Evolutionary conservation across 2,329 filamentous ascomycete species (phyloP), one percentile per base, ranked within the genome.

Genomic region (Aspergillus sp.): DNA sequence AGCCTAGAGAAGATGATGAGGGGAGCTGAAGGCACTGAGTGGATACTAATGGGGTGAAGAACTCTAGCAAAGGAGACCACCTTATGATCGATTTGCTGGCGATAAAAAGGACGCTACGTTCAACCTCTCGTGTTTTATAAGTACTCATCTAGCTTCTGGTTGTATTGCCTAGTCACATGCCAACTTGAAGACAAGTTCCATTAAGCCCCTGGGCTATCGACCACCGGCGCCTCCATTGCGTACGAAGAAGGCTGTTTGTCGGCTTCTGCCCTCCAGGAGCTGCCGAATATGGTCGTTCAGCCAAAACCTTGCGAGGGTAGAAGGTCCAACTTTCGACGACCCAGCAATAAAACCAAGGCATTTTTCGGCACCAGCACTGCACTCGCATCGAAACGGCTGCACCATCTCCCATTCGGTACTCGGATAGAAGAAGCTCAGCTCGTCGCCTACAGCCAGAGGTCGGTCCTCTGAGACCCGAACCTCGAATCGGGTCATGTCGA

Each of bases 381-480:
- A 78, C 11, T 69, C 59, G 59, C 76, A 78, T 12, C 72, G 59
- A 60, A 78, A 78, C 0, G 72, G 67, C 54, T 75, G 72, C 55
- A 72, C 74, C 64, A 78, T 75, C 16, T 72, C 64, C 76, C 75
- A 78, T 63, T 78, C 76, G 1, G 75, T 77, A 55, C 75, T 77
- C 9, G 75, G 75, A 59, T 78, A 78, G 68, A 77, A 78, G 66
- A 78, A 77, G 20, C 74, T 77, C 58, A 78, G 62, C 16, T 66
- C 62, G 53, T 78, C 76, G 10, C 75, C 75, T 11, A 62, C 63
- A n/a, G 67, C 64, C 54, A 78, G 56, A 14, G 69, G 71, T 26
- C 69, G 63, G 61, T 75, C 63, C 46, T 71, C 65, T 1, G 65
- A 66, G 2, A 73, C 70, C 9, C 71, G 66, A 10, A 68, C 62